phyloP scores from a whole-genome alignment of 2,329 filamentous ascomycete species.

The Ceratocystis variospora region DNA sequence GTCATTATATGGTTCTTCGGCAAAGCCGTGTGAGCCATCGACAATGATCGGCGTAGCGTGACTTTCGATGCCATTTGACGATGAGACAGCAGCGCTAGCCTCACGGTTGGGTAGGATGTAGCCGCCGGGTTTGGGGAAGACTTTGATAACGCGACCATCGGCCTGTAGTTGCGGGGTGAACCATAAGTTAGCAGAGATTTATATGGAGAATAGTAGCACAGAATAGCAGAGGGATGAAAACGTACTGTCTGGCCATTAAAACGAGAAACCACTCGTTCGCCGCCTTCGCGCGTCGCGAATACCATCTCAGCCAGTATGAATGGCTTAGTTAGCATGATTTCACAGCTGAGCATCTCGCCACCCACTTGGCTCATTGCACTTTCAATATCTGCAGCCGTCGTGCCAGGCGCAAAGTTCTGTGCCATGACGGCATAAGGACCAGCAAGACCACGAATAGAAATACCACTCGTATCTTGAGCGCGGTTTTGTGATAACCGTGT shows the following conservation, averaged over 20 bases:
- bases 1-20: constrained; percentile 32
- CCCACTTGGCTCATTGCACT: constrained; percentile 66
- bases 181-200: neutral
- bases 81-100: constrained; percentile 22
- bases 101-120: constrained; percentile 23
- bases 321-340: constrained; percentile 51
- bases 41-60: constrained; percentile 26
- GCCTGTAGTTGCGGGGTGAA: constrained; percentile 35
- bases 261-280: constrained; percentile 57
- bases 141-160: constrained; percentile 58
- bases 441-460: constrained; percentile 60
- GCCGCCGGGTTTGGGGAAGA: constrained; percentile 51
- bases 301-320: constrained; percentile 66
- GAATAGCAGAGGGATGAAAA: neutral
- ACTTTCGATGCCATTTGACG: constrained; percentile 24
- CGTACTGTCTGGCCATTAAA: constrained; percentile 68
- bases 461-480: constrained; percentile 34
- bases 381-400: constrained; percentile 70
- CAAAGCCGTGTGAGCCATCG: constrained; percentile 42
- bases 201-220: neutral
- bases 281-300: constrained; percentile 58
- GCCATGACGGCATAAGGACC: constrained; percentile 60
- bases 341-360: constrained; percentile 53
- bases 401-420: constrained; percentile 71
- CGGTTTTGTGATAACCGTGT: neutral